phyloP scores from a whole-genome alignment of 208 protist genomes.

The Trypanosoma conorhini region DNA sequence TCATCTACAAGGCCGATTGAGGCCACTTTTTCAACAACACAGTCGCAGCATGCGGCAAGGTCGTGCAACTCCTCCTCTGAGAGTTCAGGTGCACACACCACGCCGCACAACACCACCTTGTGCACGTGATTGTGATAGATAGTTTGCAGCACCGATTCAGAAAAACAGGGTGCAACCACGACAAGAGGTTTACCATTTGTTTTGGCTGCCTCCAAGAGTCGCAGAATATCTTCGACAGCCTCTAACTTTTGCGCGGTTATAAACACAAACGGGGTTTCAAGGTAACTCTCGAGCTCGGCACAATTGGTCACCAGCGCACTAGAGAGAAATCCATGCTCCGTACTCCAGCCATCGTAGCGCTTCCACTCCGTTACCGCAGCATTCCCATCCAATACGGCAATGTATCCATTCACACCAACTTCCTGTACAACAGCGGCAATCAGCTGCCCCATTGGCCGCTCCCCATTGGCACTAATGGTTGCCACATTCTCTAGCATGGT shows the following conservation, averaged over 20 bases:
- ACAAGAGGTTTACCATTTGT: slow-evolving; percentile 55
- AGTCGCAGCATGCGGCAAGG: slow-evolving; percentile 98
- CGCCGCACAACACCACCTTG: slow-evolving; percentile 91
- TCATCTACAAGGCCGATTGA: slow-evolving; percentile 69
- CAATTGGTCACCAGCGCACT: slow-evolving; percentile 98
- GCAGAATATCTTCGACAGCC: slow-evolving; percentile 57
- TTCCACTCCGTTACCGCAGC: slow-evolving; percentile 96
- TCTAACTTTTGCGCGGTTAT: slow-evolving; percentile 63
- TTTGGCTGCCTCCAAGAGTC: slow-evolving; percentile 69
- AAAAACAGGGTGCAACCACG: slow-evolving; percentile 71
- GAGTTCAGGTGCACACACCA: slow-evolving; percentile 97
- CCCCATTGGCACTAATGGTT: slow-evolving; percentile 99
- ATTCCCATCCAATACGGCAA: slow-evolving; percentile 99
- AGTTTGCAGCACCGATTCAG: slow-evolving; percentile 75
- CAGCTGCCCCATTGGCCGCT: slow-evolving; percentile 96
- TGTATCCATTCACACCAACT: slow-evolving; percentile 99
- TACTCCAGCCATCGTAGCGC: slow-evolving; percentile 97
- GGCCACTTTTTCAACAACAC: slow-evolving; percentile 88
- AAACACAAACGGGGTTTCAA: slow-evolving; percentile 96
- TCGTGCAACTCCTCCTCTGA: slow-evolving; percentile 99
- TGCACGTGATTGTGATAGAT: slow-evolving; percentile 96
- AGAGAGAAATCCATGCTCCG: slow-evolving; percentile 98
- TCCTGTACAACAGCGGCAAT: slow-evolving; percentile 98
- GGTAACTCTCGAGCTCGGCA: slow-evolving; percentile 92
- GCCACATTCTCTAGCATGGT: slow-evolving; percentile 95